Base-by-base conservation (phyloP, 176 grass and related monocot genomes). In the Avena sativa region DNA sequence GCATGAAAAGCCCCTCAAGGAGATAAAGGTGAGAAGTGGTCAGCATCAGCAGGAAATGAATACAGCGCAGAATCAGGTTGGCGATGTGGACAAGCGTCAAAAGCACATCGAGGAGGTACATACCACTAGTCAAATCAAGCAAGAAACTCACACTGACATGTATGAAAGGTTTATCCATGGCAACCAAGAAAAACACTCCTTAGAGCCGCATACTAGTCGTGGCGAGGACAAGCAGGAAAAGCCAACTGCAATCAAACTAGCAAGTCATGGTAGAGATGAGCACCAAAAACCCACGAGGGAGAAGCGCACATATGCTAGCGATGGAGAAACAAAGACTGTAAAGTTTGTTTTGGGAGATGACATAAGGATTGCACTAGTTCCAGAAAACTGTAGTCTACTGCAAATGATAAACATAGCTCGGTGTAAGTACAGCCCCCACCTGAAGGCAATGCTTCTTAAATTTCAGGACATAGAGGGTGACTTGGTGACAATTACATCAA, bases 401-500 rank as follows among this genome's bases (percentile, higher is more conserved):
- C 92, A 89, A 14, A 40, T 94, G 57, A 86, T 79, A 78, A 92
- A 90, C 59, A 92, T 90, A 46, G 92, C 88, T 71, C 85, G 84
- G 13, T 92, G 78, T 2, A 97, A 94, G 88, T 97, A 94, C 79
- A 91, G 28, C 74, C 92, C 92, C 2, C 78, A 87, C 55, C 75
- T 90, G 48, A 97, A 97, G 56, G 58, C 89, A 7, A 55, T 89
- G 50, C 90, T 92, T 69, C 79, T 93, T 30, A 97, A 97, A 48
- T 94, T 92, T 16, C 93, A 81, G 79, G 94, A 97, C 47, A 88
- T 51, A 81, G 92, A 97, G 76, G 94, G 89, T 70, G 94, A 97
- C 46, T 76, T 98, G 79, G 93, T 95, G 68, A 98, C 96, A 30
- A 96, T 98, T 84, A 95, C 96, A 12, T 85, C 93, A 44, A 66